A percentile compares a stretch with the other conserved stretches of the same genome.
Evolutionary conservation across 2,329 filamentous ascomycete species (phyloP).

Genomic region (Cladorrhinum sp.): DNA sequence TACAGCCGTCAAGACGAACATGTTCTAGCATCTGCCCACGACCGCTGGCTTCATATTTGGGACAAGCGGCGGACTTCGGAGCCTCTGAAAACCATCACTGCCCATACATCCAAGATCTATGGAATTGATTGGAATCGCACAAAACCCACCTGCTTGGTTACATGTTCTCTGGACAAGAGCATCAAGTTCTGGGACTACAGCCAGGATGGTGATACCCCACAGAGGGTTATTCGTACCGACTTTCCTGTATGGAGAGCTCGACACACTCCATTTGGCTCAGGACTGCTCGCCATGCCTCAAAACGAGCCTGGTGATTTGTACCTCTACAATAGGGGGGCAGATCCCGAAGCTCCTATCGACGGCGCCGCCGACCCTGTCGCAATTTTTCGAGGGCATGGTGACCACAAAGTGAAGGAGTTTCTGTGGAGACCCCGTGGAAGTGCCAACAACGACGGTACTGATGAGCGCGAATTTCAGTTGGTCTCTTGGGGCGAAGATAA

Average conservation of each 20-base stretch:
- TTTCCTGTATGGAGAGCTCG: slow-evolving; percentile 90
- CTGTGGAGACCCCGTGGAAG: slow-evolving; percentile 78
- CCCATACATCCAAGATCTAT: slow-evolving; percentile 91
- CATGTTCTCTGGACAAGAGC: slow-evolving; percentile 85
- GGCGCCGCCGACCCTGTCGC: slow-evolving; percentile 48
- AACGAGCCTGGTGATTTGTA: slow-evolving; percentile 81
- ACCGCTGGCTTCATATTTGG: slow-evolving; percentile 85
- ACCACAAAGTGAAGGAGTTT: slow-evolving; percentile 81
- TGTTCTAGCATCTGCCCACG: slow-evolving; percentile 86
- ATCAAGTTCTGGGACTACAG: slow-evolving; percentile 91
- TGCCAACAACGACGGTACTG: slow-evolving; percentile 63
- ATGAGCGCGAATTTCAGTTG: slow-evolving; percentile 86
- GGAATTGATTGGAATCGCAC: slow-evolving; percentile 92
- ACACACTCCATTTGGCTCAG: slow-evolving; percentile 85
- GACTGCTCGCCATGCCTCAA: slow-evolving; percentile 87
- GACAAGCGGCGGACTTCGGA: slow-evolving; percentile 76
- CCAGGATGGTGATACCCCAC: slow-evolving; percentile 59
- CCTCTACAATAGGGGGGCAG: slow-evolving; percentile 68
- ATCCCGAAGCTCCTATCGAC: slow-evolving; percentile 44
- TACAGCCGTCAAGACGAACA: slow-evolving; percentile 87
- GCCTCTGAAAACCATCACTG: slow-evolving; percentile 79
- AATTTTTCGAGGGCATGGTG: slow-evolving; percentile 59
- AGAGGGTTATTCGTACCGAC: slow-evolving; percentile 74
- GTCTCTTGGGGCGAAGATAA: slow-evolving; percentile 91
- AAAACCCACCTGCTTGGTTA: slow-evolving; percentile 68